Evolutionary conservation across 106 monocot genomes (phyloP).

Genomic region (Gastrodia elata): DNA sequence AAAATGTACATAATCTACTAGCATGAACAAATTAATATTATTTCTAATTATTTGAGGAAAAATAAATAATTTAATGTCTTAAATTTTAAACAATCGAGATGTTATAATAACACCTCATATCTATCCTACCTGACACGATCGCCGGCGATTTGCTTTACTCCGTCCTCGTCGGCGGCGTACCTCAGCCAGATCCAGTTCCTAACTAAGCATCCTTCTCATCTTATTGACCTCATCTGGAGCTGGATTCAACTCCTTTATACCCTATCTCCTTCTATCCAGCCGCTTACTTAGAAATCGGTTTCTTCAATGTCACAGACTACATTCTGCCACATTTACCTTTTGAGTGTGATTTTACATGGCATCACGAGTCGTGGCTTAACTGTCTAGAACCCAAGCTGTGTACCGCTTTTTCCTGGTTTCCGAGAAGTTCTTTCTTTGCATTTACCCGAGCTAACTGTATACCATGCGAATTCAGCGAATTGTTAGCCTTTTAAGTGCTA

Average conservation of each 20-base stretch:
- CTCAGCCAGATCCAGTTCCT: not conserved
- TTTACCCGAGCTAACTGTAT: not conserved
- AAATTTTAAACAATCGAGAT: too few species aligned
- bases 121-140: slow-evolving; percentile 19
- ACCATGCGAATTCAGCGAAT: slow-evolving; percentile 3
- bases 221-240: not conserved
- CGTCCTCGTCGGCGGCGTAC: not conserved
- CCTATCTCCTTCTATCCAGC: not conserved
- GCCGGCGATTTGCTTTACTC: not conserved
- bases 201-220: not conserved
- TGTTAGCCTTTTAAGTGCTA: not conserved
- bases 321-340: not conserved
- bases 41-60: too few species aligned
- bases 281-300: not conserved
- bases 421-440: not conserved
- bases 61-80: too few species aligned
- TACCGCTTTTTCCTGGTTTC: not conserved
- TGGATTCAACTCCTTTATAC: not conserved
- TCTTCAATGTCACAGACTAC: not conserved
- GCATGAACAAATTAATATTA: too few species aligned
- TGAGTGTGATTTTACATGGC: not conserved
- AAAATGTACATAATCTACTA: too few species aligned
- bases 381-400: not conserved
- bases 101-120: too few species aligned
- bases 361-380: not conserved